Evolutionary conservation across 768 basidiomycete species (phyloP), one percentile per base, ranked within the genome.

Genomic region (Amanita muscaria): DNA sequence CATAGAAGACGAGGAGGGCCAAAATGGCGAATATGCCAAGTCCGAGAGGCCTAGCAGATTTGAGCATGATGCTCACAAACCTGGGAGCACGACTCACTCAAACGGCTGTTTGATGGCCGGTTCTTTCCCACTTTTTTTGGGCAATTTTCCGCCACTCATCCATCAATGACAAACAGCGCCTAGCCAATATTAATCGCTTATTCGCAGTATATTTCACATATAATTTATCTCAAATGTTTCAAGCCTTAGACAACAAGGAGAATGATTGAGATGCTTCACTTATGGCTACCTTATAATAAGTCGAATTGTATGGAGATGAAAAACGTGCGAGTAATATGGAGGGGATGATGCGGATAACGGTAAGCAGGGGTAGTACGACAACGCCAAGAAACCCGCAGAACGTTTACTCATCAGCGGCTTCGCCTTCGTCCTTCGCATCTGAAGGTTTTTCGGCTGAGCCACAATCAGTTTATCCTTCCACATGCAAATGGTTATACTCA

Each of bases 391-490:
- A 58, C 46, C 45, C 53, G 43, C 52, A 51, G 37, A 52, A 47
- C 52, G 59, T 73, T 59, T 76, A 80, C 62, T 88, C 84, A 48
- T 87, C 83, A 40, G 78, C 68, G 29, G 68, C 73, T 31, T 81
- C 83, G 46, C 55, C 68, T 44, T 85, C 86, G 12, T 88, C 82
- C 65, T 87, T 86, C 47, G 67, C 58, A 35, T 87, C 84, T 44
- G 74, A 65, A 37, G 75, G 70, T 65, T 88, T 87, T 59, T 88
- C 86, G 66, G 72, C 68, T 73, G 49, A 38, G 38, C 32, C 36
- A 49, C 51, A 12, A 46, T 48, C 46, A 39, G 54, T 31, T 41
- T 40, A 38, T 11, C 42, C 22, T 15, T 30, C 12, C 4, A 0
- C 4, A 34, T 11, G 27, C 3, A 12, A n/a, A n/a, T n/a, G n/a